A percentile compares a stretch with the other conserved stretches of the same genome.
These are phyloP conservation scores for Lepidium didymum DNA, from an alignment of 345 rosid species.

Conservation along the genomic window DNA sequence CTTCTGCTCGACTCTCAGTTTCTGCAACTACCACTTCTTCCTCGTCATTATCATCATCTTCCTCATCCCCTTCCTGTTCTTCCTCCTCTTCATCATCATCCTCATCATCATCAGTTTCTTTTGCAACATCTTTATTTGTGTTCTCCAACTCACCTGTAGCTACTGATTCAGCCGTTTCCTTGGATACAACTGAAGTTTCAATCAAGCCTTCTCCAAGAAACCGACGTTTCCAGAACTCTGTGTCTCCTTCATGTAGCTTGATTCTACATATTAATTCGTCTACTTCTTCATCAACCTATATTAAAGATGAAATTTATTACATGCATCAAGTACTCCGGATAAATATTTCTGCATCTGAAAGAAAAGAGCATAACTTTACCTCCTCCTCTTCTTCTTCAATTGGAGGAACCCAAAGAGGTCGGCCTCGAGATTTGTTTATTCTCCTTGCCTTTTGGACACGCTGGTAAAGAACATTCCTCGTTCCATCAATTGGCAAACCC, in stretches of 20 bases:
- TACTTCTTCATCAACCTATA: constrained; percentile 80
- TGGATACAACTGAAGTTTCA: constrained; percentile 39
- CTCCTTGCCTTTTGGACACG: constrained; percentile 98
- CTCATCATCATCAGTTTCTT: constrained; percentile 44
- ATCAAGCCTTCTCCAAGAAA: constrained; percentile 80
- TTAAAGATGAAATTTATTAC: not conserved
- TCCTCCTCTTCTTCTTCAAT: constrained; percentile 91
- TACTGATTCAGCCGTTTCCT: constrained; percentile 40
- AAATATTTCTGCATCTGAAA: not conserved
- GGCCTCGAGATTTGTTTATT: constrained; percentile 92
- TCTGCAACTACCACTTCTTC: constrained; percentile 61
- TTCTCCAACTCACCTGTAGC: constrained; percentile 49
- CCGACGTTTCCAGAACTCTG: constrained; percentile 93
- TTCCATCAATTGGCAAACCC: constrained; percentile 90
- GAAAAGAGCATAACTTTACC: constrained; percentile 34
- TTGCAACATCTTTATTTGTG: constrained; percentile 42
- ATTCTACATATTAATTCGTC: constrained; percentile 80
- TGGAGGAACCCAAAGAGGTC: constrained; percentile 99
- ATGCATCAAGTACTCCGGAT: not conserved
- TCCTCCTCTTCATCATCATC: constrained; percentile 29
- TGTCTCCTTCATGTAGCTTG: constrained; percentile 87
- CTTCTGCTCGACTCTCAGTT: constrained; percentile 52
- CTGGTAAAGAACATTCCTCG: constrained; percentile 96
- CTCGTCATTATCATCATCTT: constrained; percentile 52
- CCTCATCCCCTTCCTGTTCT: constrained; percentile 51